phyloP scores from a whole-genome alignment of 805 yeast species.

The Yarrowia sp. region DNA sequence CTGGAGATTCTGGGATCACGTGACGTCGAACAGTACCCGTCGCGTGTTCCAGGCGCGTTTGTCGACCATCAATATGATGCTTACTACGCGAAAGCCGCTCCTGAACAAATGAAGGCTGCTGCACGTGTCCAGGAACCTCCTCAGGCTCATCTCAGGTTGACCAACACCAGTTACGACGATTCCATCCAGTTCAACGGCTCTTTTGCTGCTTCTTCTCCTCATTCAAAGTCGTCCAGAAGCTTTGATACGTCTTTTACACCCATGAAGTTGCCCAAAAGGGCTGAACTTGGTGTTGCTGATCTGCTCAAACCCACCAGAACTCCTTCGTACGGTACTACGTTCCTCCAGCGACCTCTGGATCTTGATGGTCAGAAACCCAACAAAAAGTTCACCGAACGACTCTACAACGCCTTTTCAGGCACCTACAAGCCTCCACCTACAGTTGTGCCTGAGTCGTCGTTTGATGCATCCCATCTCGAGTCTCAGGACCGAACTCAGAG shows the following conservation, averaged over 20 bases:
- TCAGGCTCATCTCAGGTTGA: not conserved
- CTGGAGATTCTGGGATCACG: conserved; percentile 1
- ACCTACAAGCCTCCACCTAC: conserved; percentile 27
- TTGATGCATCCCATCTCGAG: conserved; percentile 1
- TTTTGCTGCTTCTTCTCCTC: conserved; percentile 13
- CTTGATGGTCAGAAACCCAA: not conserved
- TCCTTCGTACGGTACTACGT: conserved; percentile 18
- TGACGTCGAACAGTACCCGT: not conserved
- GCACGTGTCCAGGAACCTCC: conserved; percentile 10
- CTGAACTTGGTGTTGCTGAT: not conserved
- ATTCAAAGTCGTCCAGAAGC: not conserved
- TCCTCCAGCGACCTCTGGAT: conserved; percentile 13
- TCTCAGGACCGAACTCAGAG: not conserved
- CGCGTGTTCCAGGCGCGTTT: conserved; percentile 9
- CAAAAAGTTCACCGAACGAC: conserved; percentile 16
- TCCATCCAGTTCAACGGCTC: conserved; percentile 16
- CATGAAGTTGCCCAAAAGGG: conserved; percentile 15
- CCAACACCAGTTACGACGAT: not conserved
- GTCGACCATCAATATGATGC: conserved; percentile 9
- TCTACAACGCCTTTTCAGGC: conserved; percentile 23
- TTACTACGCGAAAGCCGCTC: conserved; percentile 8
- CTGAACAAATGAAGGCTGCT: conserved; percentile 19
- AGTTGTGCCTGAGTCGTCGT: conserved; percentile 19
- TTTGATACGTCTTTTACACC: not conserved
- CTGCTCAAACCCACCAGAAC: not conserved